Conservation (phyloP, 257 asterid species). For the Jacaranda copaia region DNA sequence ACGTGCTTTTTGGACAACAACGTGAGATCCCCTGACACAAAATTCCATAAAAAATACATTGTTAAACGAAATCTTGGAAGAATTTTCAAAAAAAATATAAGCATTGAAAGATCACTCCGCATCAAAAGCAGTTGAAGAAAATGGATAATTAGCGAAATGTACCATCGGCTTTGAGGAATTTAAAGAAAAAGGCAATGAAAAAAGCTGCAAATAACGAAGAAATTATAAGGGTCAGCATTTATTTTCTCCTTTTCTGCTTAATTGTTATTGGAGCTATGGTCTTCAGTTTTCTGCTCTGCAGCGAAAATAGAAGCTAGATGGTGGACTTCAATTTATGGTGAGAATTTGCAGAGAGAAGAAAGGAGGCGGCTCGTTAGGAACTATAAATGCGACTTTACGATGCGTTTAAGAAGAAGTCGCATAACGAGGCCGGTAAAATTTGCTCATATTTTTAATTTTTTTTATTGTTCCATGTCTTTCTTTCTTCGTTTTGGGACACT, state of each 20-base stretch:
- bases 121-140: not conserved
- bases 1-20: constrained; percentile 71
- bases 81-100: constrained; percentile 16
- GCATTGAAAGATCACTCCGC: not conserved
- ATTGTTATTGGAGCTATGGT: constrained; percentile 4
- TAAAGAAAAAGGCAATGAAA: constrained; percentile 45
- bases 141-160: constrained; percentile 20
- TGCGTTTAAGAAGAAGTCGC: not conserved
- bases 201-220: constrained; percentile 42
- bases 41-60: not conserved
- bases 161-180: constrained; percentile 88
- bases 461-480: not conserved
- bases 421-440: not conserved
- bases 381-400: constrained; percentile 18
- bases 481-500: too few relatives aligned
- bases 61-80: not conserved
- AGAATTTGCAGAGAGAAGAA: not conserved
- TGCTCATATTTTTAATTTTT: not conserved
- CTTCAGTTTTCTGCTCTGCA: not conserved
- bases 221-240: constrained; percentile 53
- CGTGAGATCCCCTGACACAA: constrained; percentile 79
- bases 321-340: not conserved
- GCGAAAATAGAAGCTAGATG: not conserved
- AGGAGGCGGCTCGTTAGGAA: not conserved
- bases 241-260: not conserved